Percentiles rank a stretch among this genome's conserved stretches.
Evolutionary conservation across 1,284 basidiomycete species (phyloP).

Genomic region (Apiotrichum gracile): DNA sequence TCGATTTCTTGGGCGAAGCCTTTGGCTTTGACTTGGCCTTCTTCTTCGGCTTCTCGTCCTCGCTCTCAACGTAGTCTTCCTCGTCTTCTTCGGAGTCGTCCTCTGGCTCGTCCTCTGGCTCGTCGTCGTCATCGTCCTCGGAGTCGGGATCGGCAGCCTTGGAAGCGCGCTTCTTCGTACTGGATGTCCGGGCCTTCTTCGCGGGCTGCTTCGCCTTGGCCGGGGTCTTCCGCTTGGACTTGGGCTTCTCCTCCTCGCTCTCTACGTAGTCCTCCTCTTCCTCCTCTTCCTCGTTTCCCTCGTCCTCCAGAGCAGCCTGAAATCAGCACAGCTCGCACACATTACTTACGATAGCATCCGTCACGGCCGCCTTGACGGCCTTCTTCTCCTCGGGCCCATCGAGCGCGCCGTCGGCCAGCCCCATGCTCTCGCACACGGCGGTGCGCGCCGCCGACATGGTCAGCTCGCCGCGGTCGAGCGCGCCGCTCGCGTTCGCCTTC

Average conservation of each 20-base stretch:
- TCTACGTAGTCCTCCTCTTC: background rate
- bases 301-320: slow-evolving; percentile 2
- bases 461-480: slow-evolving; percentile 26
- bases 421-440: slow-evolving; percentile 20
- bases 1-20: background rate
- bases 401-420: slow-evolving; percentile 19
- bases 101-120: background rate
- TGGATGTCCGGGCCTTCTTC: background rate
- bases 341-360: slow-evolving; percentile 33
- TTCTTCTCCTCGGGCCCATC: slow-evolving; percentile 25
- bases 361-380: slow-evolving; percentile 44
- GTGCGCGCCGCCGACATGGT: slow-evolving; percentile 28
- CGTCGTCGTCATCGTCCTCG: background rate
- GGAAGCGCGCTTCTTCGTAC: background rate
- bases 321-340: background rate
- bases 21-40: background rate
- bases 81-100: slow-evolving; percentile 3
- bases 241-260: background rate
- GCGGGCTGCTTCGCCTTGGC: background rate
- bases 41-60: background rate
- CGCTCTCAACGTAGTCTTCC: slow-evolving; percentile 1
- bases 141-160: background rate
- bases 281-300: slow-evolving; percentile 6
- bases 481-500: slow-evolving; percentile 20
- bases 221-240: background rate